Percentiles rank a stretch among this genome's conserved stretches.
Evolutionary conservation across 2,329 filamentous ascomycete genomes (phyloP).

Genomic region (Pseudogymnoascus sp.): DNA sequence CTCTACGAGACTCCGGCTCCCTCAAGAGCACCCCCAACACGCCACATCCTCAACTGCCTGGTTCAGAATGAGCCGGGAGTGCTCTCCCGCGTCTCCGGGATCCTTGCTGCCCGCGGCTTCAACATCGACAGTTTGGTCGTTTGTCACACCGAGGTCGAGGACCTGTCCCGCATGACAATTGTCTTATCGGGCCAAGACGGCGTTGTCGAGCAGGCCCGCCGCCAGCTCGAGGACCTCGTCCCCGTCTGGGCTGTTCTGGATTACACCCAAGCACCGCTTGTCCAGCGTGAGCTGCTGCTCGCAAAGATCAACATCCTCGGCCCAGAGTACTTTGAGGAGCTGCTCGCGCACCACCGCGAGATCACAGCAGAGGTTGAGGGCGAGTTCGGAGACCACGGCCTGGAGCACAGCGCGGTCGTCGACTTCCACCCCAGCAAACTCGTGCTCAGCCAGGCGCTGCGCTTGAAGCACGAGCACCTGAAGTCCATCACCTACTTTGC

Average conservation of each 20-base stretch:
- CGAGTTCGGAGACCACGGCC: conserved; percentile 30
- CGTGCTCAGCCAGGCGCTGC: conserved; percentile 77
- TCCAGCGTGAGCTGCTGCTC: conserved; percentile 89
- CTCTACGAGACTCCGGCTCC: conserved; percentile 95
- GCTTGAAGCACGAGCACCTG: conserved; percentile 96
- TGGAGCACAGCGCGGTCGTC: conserved; percentile 19
- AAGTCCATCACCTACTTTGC: conserved; percentile 93
- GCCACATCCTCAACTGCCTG: conserved; percentile 94
- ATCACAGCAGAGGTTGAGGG: conserved; percentile 55
- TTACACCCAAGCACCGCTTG: conserved; percentile 85
- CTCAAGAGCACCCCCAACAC: conserved; percentile 76
- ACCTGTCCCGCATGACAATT: conserved; percentile 97
- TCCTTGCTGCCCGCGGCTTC: conserved; percentile 91
- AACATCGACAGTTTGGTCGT: conserved; percentile 98
- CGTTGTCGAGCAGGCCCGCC: conserved; percentile 91
- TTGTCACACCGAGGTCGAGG: conserved; percentile 94
- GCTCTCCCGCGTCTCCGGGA: conserved; percentile 90
- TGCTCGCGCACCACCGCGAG: conserved; percentile 90
- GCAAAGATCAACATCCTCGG: conserved; percentile 96
- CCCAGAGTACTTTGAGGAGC: conserved; percentile 96
- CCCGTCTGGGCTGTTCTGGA: conserved; percentile 98
- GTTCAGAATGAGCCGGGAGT: conserved; percentile 99
- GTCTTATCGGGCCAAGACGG: conserved; percentile 94
- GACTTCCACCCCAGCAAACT: conserved; percentile 91
- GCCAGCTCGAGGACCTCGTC: conserved; percentile 92